Evolutionary conservation across 768 basidiomycete species (phyloP).

Genomic region (Dentipellis sp.): DNA sequence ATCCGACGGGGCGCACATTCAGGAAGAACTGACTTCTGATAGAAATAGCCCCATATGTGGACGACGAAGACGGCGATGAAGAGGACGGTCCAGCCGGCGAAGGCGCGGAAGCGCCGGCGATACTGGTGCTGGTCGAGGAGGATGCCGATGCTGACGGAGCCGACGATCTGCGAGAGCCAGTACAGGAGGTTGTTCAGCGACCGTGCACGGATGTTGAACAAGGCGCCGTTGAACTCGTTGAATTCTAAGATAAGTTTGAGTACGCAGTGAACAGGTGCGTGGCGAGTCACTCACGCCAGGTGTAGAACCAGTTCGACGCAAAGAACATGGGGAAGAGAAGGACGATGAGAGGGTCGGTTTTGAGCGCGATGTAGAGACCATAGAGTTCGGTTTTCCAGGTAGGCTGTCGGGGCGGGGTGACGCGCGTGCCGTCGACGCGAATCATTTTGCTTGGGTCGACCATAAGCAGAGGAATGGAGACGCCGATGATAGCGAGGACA

Average conservation of each 20-base stretch:
- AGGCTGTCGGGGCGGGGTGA: constrained; percentile 51
- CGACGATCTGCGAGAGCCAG: constrained; percentile 72
- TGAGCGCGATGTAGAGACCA: constrained; percentile 59
- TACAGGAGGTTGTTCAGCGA: constrained; percentile 72
- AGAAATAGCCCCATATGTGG: constrained; percentile 70
- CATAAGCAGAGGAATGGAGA: constrained; percentile 59
- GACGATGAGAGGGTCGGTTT: constrained; percentile 62
- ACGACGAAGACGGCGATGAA: constrained; percentile 56
- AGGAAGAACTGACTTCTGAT: constrained; percentile 45
- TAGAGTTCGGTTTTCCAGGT: constrained; percentile 75
- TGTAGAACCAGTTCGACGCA: constrained; percentile 79
- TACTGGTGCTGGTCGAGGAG: constrained; percentile 51
- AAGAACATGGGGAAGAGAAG: constrained; percentile 83
- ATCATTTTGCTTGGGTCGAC: constrained; percentile 64
- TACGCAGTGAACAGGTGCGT: not conserved
- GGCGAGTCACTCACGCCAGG: constrained; percentile 51
- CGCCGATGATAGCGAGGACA: constrained; percentile 60
- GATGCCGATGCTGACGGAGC: constrained; percentile 61
- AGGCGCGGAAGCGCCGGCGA: constrained; percentile 61
- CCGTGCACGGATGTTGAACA: constrained; percentile 75
- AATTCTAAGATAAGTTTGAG: constrained; percentile 38
- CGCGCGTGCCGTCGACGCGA: constrained; percentile 66
- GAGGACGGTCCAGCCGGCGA: constrained; percentile 56
- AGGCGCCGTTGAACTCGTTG: constrained; percentile 67
- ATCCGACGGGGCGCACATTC: not conserved